Percentiles rank a stretch among this genome's conserved stretches.
Evolutionary conservation across 192 early-diverging fungal species (phyloP).

Genomic region (Entophlyctis helioformis): DNA sequence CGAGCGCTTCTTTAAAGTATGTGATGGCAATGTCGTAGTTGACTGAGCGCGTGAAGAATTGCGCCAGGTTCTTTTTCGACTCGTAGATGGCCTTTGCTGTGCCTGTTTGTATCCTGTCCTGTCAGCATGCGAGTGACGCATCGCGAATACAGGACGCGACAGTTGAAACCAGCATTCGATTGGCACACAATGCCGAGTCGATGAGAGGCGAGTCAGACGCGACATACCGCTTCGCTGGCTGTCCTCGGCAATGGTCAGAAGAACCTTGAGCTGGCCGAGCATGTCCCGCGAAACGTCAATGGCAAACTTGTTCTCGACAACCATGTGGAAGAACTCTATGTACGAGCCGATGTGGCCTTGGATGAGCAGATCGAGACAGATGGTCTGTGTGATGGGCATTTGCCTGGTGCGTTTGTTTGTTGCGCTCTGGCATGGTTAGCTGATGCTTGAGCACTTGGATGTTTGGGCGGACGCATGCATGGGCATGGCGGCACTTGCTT

Average conservation of each 20-base stretch:
- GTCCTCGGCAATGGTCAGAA: conserved; percentile 24
- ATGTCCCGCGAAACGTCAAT: neutral
- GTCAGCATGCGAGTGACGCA: too few relatives aligned
- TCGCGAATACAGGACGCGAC: too few relatives aligned
- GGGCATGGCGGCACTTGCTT: too few relatives aligned
- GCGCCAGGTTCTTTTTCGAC: conserved; percentile 22
- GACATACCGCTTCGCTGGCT: too few relatives aligned
- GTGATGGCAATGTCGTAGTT: conserved; percentile 9
- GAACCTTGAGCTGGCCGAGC: conserved; percentile 12
- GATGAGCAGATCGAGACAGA: conserved; percentile 28
- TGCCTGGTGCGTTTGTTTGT: too few relatives aligned
- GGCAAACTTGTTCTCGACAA: neutral
- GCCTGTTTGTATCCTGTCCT: neutral
- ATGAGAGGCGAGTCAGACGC: too few relatives aligned
- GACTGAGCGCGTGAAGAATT: conserved; percentile 13
- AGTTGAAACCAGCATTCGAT: too few relatives aligned
- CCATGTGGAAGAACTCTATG: conserved; percentile 30
- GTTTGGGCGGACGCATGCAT: too few relatives aligned
- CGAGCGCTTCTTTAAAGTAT: conserved; percentile 23
- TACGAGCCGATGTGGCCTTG: conserved; percentile 26
- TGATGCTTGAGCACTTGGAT: too few relatives aligned
- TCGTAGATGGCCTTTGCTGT: conserved; percentile 13
- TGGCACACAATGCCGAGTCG: too few relatives aligned
- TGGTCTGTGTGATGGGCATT: conserved; percentile 13
- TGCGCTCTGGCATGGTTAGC: too few relatives aligned